phyloP scores from a whole-genome alignment of 192 early-diverging fungal species.

The Backusella tarrabulga region DNA sequence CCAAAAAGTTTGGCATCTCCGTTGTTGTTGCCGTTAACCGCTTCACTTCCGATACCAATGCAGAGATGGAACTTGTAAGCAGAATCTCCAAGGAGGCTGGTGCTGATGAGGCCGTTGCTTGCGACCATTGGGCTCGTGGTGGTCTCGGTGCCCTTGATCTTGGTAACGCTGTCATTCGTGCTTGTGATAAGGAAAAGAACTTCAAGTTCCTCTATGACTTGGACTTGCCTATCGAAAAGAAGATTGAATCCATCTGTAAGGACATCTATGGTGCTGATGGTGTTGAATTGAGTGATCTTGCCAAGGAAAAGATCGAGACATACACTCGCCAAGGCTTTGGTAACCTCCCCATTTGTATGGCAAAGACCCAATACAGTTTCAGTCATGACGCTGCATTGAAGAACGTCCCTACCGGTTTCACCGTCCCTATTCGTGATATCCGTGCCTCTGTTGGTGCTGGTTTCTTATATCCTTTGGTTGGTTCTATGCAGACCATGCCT shows the following conservation, averaged over 20 bases:
- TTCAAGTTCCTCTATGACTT: constrained; percentile 94
- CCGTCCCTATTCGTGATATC: constrained; percentile 92
- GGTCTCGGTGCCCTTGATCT: constrained; percentile 88
- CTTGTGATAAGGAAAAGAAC: constrained; percentile 48
- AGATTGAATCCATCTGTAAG: constrained; percentile 91
- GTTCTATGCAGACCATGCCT: constrained; percentile 98
- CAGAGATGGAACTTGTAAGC: constrained; percentile 82
- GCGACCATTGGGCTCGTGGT: constrained; percentile 93
- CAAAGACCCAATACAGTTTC: constrained; percentile 95
- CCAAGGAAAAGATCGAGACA: constrained; percentile 84
- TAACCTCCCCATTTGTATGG: constrained; percentile 96
- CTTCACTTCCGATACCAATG: constrained; percentile 65
- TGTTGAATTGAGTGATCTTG: constrained; percentile 78
- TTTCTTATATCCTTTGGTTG: constrained; percentile 95
- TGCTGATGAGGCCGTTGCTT: constrained; percentile 82
- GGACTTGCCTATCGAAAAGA: constrained; percentile 72
- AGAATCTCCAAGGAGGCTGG: constrained; percentile 76
- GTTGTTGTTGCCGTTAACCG: constrained; percentile 18
- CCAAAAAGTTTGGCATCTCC: constrained; percentile 58
- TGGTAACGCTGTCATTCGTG: constrained; percentile 79
- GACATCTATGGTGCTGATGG: constrained; percentile 96
- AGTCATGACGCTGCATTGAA: constrained; percentile 93
- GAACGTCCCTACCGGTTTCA: constrained; percentile 89
- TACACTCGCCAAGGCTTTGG: constrained; percentile 89
- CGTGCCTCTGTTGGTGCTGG: constrained; percentile 95